A percentile compares a stretch with the other conserved stretches of the same genome.
Conservation (phyloP, 306 rosid species). For the Cucumis hystrix region DNA sequence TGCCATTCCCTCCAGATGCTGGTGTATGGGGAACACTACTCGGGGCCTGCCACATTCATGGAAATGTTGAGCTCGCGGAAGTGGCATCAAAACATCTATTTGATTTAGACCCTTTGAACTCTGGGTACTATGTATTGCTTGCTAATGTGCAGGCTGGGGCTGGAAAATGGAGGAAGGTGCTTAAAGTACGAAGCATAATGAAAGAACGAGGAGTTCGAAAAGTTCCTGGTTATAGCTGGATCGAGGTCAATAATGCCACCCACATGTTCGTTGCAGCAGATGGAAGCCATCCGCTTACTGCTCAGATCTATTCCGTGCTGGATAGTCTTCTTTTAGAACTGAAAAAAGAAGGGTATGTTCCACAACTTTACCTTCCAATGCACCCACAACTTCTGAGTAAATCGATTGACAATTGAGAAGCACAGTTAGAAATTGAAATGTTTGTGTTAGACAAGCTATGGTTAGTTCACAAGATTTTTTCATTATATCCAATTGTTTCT, state of each 20-base stretch:
- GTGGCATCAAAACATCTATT: conserved; percentile 47
- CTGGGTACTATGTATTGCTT: conserved; percentile 70
- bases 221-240: conserved; percentile 74
- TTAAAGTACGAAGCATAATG: conserved; percentile 50
- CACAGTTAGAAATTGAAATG: background rate
- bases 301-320: conserved; percentile 37
- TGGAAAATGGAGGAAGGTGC: conserved; percentile 61
- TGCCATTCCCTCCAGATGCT: conserved; percentile 70
- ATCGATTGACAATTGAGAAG: background rate
- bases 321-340: conserved; percentile 49
- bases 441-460: background rate
- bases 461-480: background rate
- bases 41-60: conserved; percentile 76
- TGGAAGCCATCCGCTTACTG: conserved; percentile 48
- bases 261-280: conserved; percentile 68
- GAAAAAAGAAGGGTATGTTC: conserved; percentile 64
- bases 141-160: conserved; percentile 62
- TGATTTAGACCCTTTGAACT: conserved; percentile 52
- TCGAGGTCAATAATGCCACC: conserved; percentile 52
- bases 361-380: conserved; percentile 55
- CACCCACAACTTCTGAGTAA: conserved; percentile 37
- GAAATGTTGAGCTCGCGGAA: conserved; percentile 60
- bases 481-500: background rate
- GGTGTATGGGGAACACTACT: conserved; percentile 87
- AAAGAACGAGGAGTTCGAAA: conserved; percentile 61